phyloP scores from a whole-genome alignment of 306 rosid genomes.

The Luffa acutangula region DNA sequence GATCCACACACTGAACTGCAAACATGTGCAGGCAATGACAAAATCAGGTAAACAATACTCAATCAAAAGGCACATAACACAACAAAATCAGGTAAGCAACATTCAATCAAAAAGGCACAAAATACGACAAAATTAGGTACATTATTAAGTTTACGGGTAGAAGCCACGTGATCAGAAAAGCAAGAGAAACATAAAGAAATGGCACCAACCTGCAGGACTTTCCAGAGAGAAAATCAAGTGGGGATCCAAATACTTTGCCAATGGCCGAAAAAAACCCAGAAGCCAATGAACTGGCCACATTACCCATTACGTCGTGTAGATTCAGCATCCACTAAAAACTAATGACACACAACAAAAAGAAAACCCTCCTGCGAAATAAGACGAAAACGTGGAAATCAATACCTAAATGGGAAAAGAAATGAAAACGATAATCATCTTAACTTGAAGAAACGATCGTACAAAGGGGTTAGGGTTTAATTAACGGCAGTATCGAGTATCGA shows the following conservation, averaged over 20 bases:
- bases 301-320: constrained; percentile 30
- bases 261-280: constrained; percentile 34
- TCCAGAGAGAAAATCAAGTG: constrained; percentile 52
- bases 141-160: background rate
- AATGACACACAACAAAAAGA: background rate
- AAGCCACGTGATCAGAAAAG: background rate
- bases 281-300: constrained; percentile 35
- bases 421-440: background rate
- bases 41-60: background rate
- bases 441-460: background rate
- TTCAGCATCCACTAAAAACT: background rate
- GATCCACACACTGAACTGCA: constrained; percentile 54
- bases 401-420: background rate
- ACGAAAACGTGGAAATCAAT: background rate
- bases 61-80: background rate
- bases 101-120: background rate
- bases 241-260: constrained; percentile 37
- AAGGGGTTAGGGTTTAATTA: background rate
- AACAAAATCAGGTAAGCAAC: background rate
- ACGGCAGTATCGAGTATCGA: background rate
- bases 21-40: background rate
- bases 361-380: background rate
- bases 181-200: background rate
- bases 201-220: constrained; percentile 53
- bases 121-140: background rate